Conservation (phyloP, 805 yeast species). For the Cyberlindnera bimundalis region DNA sequence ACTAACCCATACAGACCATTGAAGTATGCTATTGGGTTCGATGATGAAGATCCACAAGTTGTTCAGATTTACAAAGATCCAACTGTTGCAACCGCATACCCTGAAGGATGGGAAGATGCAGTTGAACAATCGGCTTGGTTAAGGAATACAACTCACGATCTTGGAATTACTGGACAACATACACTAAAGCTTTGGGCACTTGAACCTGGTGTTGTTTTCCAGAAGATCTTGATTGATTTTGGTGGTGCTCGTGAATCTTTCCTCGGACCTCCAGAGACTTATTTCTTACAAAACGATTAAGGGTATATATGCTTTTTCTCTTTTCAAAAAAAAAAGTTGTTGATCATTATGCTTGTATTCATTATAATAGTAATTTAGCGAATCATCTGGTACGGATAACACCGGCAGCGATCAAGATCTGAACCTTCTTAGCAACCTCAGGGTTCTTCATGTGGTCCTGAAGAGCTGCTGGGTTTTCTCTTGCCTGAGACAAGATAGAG, state of each 20-base stretch:
- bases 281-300: conserved; percentile 4
- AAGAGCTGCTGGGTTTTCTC: conserved; percentile 91
- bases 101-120: conserved; percentile 15
- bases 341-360: not conserved
- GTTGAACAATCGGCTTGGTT: conserved; percentile 15
- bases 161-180: conserved; percentile 10
- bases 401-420: conserved; percentile 92
- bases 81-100: conserved; percentile 12
- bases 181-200: conserved; percentile 13
- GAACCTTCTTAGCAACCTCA: conserved; percentile 81
- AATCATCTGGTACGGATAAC: conserved; percentile 81
- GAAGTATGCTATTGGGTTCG: conserved; percentile 14
- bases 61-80: conserved; percentile 14
- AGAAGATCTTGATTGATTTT: conserved; percentile 13
- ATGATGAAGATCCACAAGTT: conserved; percentile 14
- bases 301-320: too few species aligned
- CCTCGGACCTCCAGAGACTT: conserved; percentile 16
- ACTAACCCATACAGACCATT: conserved; percentile 14
- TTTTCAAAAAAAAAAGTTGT: too few species aligned
- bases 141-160: conserved; percentile 12
- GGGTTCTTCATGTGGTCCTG: conserved; percentile 98
- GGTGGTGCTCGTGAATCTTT: conserved; percentile 12
- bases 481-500: conserved; percentile 89
- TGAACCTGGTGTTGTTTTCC: conserved; percentile 16
- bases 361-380: conserved; percentile 23